Conservation (phyloP, 1,284 basidiomycete species). For the Pascua sp. region DNA sequence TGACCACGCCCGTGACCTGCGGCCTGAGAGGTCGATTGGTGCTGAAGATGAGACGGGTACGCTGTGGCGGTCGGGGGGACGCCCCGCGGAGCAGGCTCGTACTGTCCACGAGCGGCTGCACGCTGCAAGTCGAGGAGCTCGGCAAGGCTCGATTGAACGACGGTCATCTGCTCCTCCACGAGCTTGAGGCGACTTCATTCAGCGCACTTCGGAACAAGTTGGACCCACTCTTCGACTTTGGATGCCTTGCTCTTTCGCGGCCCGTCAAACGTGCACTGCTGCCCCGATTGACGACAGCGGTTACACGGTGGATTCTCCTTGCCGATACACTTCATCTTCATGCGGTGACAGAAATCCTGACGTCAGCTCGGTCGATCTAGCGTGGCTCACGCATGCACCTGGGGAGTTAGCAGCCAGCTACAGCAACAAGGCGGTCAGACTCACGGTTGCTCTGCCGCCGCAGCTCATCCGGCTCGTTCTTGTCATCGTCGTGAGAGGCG, state of each 20-base stretch:
- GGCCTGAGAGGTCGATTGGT: neutral
- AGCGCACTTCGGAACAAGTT: neutral
- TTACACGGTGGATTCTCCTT: conserved; percentile 67
- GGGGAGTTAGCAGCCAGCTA: neutral
- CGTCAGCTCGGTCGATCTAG: neutral
- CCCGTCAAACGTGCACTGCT: conserved; percentile 86
- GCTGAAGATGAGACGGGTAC: neutral
- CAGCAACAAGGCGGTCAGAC: neutral
- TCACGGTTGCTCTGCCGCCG: conserved; percentile 4
- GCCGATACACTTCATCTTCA: conserved; percentile 59
- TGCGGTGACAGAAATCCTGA: conserved; percentile 9
- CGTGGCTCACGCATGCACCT: conserved; percentile 5
- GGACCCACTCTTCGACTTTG: conserved; percentile 75
- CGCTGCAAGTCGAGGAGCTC: conserved; percentile 63
- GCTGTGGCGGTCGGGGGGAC: conserved; percentile 52
- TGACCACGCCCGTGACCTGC: neutral
- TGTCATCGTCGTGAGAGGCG: neutral
- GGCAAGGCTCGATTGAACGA: conserved; percentile 69
- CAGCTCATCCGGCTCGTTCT: conserved; percentile 1
- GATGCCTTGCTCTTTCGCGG: conserved; percentile 66
- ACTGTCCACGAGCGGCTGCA: conserved; percentile 50
- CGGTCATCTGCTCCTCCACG: conserved; percentile 73
- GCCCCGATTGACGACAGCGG: conserved; percentile 54
- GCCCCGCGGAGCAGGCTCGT: conserved; percentile 42
- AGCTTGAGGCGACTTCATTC: conserved; percentile 70